Evolutionary conservation across 306 rosid species (phyloP).

Genomic region (Cicer yamashitae): DNA sequence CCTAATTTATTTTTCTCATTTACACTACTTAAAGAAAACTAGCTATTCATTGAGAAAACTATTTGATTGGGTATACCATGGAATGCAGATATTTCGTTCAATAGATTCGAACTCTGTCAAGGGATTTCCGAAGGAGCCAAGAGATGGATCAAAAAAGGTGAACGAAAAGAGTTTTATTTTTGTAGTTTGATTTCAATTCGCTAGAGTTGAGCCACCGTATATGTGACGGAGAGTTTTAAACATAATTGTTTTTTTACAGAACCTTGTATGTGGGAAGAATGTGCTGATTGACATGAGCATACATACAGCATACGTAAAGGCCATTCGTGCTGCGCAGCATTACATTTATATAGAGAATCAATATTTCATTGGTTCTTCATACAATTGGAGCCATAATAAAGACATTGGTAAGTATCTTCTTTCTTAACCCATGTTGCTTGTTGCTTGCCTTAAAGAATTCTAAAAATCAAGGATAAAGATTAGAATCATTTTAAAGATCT

Average conservation of each 20-base stretch:
- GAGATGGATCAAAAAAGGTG: conserved; percentile 76
- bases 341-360: conserved; percentile 93
- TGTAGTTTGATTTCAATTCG: conserved; percentile 24
- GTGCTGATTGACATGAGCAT: conserved; percentile 98
- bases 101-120: conserved; percentile 92
- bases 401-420: conserved; percentile 67
- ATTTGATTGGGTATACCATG: conserved; percentile 38
- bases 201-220: conserved; percentile 13
- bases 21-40: conserved; percentile 17
- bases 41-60: too few species aligned
- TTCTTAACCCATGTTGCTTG: conserved; percentile 27
- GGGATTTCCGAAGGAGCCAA: conserved; percentile 87
- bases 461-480: too few species aligned
- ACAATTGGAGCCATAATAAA: conserved; percentile 76
- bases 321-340: conserved; percentile 96
- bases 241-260: conserved; percentile 58
- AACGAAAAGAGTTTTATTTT: conserved; percentile 41
- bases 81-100: conserved; percentile 87
- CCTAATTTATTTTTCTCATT: conserved; percentile 28
- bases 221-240: conserved; percentile 38
- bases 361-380: conserved; percentile 94
- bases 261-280: conserved; percentile 91
- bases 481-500: too few species aligned
- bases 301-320: conserved; percentile 92
- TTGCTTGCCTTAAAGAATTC: conserved; percentile 34